Base-by-base conservation (phyloP, 768 basidiomycete genomes). In the Phaeotremella fagi region DNA sequence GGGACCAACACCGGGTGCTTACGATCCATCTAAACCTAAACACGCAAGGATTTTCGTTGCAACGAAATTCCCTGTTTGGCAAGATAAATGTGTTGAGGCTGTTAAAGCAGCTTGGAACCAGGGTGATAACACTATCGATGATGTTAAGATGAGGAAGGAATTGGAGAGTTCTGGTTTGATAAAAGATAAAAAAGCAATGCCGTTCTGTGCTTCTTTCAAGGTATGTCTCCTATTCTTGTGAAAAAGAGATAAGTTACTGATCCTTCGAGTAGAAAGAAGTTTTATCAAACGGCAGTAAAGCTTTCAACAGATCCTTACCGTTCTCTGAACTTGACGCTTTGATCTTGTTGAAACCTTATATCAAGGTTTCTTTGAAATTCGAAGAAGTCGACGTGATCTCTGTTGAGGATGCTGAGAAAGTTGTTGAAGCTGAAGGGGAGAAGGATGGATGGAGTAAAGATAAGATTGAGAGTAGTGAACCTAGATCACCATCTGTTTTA, bases 141-240 rank as follows among this genome's bases (percentile, higher is more conserved):
- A 97, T 69, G 83, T 77, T 31, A 85, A 83, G 72, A 82, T 92
- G 46, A 81, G 84, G 72, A 78, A 82, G 64, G 61, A 81, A 60
- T 71, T 98, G 71, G 80, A 79, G 7, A 79, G 82, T 70, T 80
- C 79, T 20, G 90, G 88, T 3, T 71, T 97, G 72, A 85, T 91
- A 77, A 97, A 95, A 80, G 90, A 98, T 77, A 98, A 98, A 79
- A 82, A 85, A 37, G 81, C 81, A 36, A 98, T 97, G 94, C 92
- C 92, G 4, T 97, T 94, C 76, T 82, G 91, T 42, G 88, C 94
- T 54, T 77, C 80, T 26, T 87, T 97, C 84, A 92, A 95, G 85
- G 94, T 91, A 48, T 31, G 79, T 66, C 18, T 3, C n/a, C 11
- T 4, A 35, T 43, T 36, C 16, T 35, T 18, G 16, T 25, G 22